Conservation (phyloP, 116 monocot genomes). For the Cymodocea nodosa region DNA sequence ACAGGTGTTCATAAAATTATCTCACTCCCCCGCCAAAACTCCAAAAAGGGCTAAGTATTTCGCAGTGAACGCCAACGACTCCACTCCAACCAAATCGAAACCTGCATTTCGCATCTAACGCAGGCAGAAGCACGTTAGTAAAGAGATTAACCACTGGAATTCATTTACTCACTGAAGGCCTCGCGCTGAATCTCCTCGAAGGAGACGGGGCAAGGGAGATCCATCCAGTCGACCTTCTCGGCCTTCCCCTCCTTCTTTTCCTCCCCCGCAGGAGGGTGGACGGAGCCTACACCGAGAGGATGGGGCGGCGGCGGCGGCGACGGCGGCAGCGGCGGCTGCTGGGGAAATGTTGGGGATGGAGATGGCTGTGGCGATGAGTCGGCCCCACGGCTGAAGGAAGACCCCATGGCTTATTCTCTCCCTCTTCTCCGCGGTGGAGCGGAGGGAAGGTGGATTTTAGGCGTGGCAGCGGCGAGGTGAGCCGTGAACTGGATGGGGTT, state of each 20-base stretch:
- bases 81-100: background rate
- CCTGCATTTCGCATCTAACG: background rate
- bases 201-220: conserved; percentile 77
- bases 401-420: conserved; percentile 27
- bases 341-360: background rate
- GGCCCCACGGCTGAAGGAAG: conserved; percentile 27
- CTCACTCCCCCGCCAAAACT: too few relatives aligned
- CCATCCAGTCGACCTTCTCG: conserved; percentile 53
- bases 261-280: conserved; percentile 26
- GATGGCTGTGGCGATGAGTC: background rate
- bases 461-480: background rate
- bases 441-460: background rate
- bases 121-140: background rate
- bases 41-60: too few relatives aligned
- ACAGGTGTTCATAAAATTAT: too few relatives aligned
- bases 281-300: conserved; percentile 28
- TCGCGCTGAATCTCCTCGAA: conserved; percentile 90
- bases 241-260: conserved; percentile 24
- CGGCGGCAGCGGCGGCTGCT: background rate
- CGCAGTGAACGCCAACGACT: too few relatives aligned
- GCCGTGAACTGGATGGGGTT: too few relatives aligned
- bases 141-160: background rate
- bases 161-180: conserved; percentile 45
- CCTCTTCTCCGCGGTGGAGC: background rate
- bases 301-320: conserved; percentile 10